phyloP scores from a whole-genome alignment of 495 filamentous ascomycete genomes.

The Penicillium steckii region DNA sequence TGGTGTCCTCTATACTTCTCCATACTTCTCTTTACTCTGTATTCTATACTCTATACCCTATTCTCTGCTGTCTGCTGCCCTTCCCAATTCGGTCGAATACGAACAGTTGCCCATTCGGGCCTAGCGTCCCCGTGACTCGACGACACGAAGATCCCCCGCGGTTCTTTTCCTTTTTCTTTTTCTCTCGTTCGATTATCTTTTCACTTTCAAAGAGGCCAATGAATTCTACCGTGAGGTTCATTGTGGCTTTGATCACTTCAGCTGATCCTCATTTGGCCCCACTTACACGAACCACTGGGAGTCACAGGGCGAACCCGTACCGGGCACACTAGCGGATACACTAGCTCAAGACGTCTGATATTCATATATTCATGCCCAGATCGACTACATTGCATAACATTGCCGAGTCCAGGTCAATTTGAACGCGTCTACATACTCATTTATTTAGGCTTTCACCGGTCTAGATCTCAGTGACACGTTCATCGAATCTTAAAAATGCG shows the following conservation, averaged over 20 bases:
- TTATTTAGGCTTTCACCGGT: background rate
- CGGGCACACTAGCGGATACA: background rate
- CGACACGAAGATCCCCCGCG: background rate
- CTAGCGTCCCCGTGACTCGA: constrained; percentile 10
- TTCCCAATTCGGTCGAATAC: constrained; percentile 13
- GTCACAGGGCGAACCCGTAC: background rate
- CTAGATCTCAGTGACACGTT: background rate
- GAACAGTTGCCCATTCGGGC: constrained; percentile 15
- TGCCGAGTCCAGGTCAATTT: background rate
- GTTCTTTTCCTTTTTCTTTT: background rate
- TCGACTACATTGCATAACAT: too few relatives aligned
- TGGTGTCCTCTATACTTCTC: background rate
- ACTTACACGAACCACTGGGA: too few relatives aligned
- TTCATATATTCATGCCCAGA: too few relatives aligned
- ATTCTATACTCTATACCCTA: too few relatives aligned
- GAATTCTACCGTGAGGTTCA: background rate
- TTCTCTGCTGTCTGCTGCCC: too few relatives aligned
- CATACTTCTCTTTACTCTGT: background rate
- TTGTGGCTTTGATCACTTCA: background rate
- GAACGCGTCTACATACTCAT: background rate
- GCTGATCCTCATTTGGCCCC: too few relatives aligned
- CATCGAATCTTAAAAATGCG: background rate
- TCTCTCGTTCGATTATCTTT: background rate
- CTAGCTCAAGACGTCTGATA: too few relatives aligned
- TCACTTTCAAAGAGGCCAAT: too few relatives aligned